Conservation (phyloP, 2,329 filamentous ascomycete genomes). For the Fusarium falciforme region DNA sequence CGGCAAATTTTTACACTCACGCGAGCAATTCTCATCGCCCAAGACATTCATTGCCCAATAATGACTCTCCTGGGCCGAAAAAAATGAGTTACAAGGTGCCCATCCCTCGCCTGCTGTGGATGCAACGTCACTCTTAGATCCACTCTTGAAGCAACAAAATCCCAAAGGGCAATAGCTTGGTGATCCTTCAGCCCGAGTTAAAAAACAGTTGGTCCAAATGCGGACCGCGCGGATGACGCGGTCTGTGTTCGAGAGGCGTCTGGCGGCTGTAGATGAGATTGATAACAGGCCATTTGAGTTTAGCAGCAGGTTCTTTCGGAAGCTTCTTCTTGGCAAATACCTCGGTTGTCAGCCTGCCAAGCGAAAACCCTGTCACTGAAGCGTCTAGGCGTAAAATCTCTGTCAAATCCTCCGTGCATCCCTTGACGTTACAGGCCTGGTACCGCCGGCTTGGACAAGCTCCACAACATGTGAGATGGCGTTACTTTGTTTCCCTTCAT, state of each 20-base stretch:
- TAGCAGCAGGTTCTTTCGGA: background rate
- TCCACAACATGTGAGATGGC: constrained; percentile 1
- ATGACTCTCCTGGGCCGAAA: background rate
- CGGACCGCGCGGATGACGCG: constrained; percentile 22
- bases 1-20: background rate
- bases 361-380: background rate
- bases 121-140: background rate
- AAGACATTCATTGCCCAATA: background rate
- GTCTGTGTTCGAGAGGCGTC: constrained; percentile 1
- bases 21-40: background rate
- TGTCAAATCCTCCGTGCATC: background rate
- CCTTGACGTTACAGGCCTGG: background rate
- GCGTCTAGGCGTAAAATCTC: background rate
- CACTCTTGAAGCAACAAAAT: background rate
- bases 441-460: background rate
- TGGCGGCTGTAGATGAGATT: constrained; percentile 18
- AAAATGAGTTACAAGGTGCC: background rate
- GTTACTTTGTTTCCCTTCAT: background rate
- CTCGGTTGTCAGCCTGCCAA: background rate
- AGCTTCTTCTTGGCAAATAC: background rate
- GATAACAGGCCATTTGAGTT: constrained; percentile 20
- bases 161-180: background rate
- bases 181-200: background rate
- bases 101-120: background rate
- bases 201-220: background rate